Percentiles rank a stretch among this genome's conserved stretches.
Conservation (phyloP, 441 rosid genomes). For the Erodium moschatum region DNA sequence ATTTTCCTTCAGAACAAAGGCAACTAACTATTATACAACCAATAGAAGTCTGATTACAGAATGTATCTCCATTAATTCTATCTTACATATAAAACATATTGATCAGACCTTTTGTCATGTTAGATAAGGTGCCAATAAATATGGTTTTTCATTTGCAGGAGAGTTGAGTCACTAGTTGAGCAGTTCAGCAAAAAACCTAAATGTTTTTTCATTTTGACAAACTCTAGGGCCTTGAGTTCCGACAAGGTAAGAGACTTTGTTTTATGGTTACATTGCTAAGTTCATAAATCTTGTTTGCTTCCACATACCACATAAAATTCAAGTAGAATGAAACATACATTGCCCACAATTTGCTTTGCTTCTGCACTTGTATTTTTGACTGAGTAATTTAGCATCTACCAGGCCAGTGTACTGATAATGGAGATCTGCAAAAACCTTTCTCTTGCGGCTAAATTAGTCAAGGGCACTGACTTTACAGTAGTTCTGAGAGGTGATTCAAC, state of each 20-base stretch:
- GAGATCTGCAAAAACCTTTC: slow-evolving; percentile 66
- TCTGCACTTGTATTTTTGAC: slow-evolving; percentile 22
- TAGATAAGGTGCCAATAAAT: neutral
- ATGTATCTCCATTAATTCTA: neutral
- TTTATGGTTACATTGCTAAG: slow-evolving; percentile 10
- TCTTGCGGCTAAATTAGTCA: slow-evolving; percentile 56
- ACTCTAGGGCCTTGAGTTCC: slow-evolving; percentile 83
- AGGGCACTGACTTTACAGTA: slow-evolving; percentile 55
- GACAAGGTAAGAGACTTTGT: slow-evolving; percentile 47
- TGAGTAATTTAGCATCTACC: slow-evolving; percentile 25
- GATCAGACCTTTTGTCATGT: slow-evolving; percentile 8
- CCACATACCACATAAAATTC: neutral
- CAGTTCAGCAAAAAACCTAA: slow-evolving; percentile 61
- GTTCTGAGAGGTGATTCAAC: slow-evolving; percentile 98
- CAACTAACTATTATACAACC: slow-evolving; percentile 7
- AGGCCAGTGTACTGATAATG: slow-evolving; percentile 68
- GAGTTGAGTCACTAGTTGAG: slow-evolving; percentile 57
- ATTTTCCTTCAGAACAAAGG: slow-evolving; percentile 8
- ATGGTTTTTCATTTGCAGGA: slow-evolving; percentile 42
- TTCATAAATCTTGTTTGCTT: slow-evolving; percentile 19
- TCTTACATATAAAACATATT: neutral
- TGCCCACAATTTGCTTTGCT: neutral
- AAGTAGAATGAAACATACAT: neutral
- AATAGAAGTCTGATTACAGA: neutral
- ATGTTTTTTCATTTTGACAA: slow-evolving; percentile 90